phyloP scores from a whole-genome alignment of 2,329 filamentous ascomycete genomes.

The Penicillium thymicola region DNA sequence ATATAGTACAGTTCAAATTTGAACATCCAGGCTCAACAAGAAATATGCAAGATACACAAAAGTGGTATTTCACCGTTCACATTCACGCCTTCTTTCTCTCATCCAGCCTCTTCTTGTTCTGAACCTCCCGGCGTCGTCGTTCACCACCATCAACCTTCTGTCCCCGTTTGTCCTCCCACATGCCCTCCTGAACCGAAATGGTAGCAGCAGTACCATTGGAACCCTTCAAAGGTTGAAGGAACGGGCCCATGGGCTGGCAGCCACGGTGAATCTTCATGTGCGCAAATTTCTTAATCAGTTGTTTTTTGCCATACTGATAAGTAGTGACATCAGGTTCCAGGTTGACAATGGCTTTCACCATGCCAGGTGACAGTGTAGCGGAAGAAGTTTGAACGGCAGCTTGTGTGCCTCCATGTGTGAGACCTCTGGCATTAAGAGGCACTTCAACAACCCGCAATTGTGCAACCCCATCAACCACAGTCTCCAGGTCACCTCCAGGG shows the following conservation, averaged over 20 bases:
- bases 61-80: slow-evolving; percentile 1
- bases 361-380: slow-evolving; percentile 53
- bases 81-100: slow-evolving; percentile 64
- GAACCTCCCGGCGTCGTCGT: slow-evolving; percentile 77
- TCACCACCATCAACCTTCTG: slow-evolving; percentile 96
- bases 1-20: slow-evolving; percentile 20
- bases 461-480: slow-evolving; percentile 63
- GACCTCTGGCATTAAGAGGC: slow-evolving; percentile 36
- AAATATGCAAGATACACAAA: slow-evolving; percentile 20
- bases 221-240: slow-evolving; percentile 65
- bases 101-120: slow-evolving; percentile 77
- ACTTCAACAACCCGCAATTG: slow-evolving; percentile 59
- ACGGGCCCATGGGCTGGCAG: slow-evolving; percentile 70
- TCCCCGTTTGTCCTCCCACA: slow-evolving; percentile 87
- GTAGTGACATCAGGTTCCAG: slow-evolving; percentile 54
- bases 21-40: slow-evolving; percentile 13
- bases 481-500: slow-evolving; percentile 74
- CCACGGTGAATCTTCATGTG: slow-evolving; percentile 67
- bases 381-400: slow-evolving; percentile 41
- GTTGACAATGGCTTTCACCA: slow-evolving; percentile 60
- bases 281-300: slow-evolving; percentile 53
- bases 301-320: slow-evolving; percentile 48
- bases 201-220: slow-evolving; percentile 58
- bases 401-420: slow-evolving; percentile 25
- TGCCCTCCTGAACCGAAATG: slow-evolving; percentile 73